A percentile compares a stretch with the other conserved stretches of the same genome.
These are phyloP conservation scores for Pythium aphanidermatum DNA, from an alignment of 352 stramenopile species.

Conservation along the genomic window DNA sequence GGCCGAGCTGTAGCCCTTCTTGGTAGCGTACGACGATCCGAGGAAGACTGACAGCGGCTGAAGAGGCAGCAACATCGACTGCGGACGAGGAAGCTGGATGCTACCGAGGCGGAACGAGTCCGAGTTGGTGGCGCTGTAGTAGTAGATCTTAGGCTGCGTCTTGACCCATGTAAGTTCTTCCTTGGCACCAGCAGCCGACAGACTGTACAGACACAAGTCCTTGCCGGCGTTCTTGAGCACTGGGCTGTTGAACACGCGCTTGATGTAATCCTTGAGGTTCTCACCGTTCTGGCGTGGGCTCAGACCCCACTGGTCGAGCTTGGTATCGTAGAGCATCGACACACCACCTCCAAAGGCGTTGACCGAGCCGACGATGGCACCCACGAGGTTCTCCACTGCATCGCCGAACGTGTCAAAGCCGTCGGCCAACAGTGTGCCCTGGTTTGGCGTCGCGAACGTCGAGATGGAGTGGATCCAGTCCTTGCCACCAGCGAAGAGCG, in stretches of 20 bases:
- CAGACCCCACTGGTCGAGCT: conserved; percentile 30
- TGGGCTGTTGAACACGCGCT: conserved; percentile 19
- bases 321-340: conserved; percentile 18
- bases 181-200: conserved; percentile 19
- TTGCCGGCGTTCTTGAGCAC: conserved; percentile 13
- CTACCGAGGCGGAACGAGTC: conserved; percentile 23
- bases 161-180: conserved; percentile 32
- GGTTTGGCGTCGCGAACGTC: conserved; percentile 19
- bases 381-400: conserved; percentile 13
- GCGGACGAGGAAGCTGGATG: conserved; percentile 15
- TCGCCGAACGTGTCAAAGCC: conserved; percentile 13
- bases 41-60: conserved; percentile 19
- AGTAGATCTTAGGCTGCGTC: conserved; percentile 24
- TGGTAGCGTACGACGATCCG: conserved; percentile 15
- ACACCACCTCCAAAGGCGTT: conserved; percentile 10
- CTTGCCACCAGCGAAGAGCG: conserved; percentile 26
- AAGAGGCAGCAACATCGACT: conserved; percentile 18
- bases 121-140: conserved; percentile 27
- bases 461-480: conserved; percentile 35
- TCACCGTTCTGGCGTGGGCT: conserved; percentile 6
- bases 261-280: conserved; percentile 21
- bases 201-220: conserved; percentile 23
- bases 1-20: conserved; percentile 15
- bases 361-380: conserved; percentile 5
- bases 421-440: conserved; percentile 24